A percentile compares a stretch with the other conserved stretches of the same genome.
Evolutionary conservation across 176 grass and related monocot genomes (phyloP).

Genomic region (Lolium perenne): DNA sequence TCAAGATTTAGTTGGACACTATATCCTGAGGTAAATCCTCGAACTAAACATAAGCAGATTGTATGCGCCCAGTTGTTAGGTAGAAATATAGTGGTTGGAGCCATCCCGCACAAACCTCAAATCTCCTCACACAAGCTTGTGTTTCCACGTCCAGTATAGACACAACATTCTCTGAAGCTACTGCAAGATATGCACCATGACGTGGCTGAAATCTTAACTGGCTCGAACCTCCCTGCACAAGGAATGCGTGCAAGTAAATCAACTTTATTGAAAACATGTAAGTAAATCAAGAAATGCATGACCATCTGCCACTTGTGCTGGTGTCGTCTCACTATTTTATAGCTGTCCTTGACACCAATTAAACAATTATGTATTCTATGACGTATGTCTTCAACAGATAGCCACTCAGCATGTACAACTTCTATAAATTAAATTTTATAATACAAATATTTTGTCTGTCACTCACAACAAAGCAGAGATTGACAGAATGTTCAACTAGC

Average conservation of each 20-base stretch:
- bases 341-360: constrained; percentile 7
- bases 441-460: neutral
- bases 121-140: constrained; percentile 58
- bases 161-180: constrained; percentile 67
- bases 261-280: neutral
- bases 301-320: constrained; percentile 20
- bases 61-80: neutral
- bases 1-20: neutral
- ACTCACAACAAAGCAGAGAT: neutral
- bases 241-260: constrained; percentile 32
- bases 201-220: constrained; percentile 92
- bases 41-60: neutral
- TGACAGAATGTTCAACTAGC: constrained; percentile 9
- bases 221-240: constrained; percentile 74
- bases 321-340: constrained; percentile 6
- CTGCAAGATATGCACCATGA: constrained; percentile 73
- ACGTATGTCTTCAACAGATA: neutral
- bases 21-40: neutral
- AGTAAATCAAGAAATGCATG: neutral
- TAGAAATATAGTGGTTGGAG: constrained; percentile 5
- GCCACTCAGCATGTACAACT: neutral
- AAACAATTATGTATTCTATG: neutral
- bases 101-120: constrained; percentile 49
- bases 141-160: constrained; percentile 94
- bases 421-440: neutral